phyloP scores from a whole-genome alignment of 345 rosid species.

The Lagerstroemia speciosa region DNA sequence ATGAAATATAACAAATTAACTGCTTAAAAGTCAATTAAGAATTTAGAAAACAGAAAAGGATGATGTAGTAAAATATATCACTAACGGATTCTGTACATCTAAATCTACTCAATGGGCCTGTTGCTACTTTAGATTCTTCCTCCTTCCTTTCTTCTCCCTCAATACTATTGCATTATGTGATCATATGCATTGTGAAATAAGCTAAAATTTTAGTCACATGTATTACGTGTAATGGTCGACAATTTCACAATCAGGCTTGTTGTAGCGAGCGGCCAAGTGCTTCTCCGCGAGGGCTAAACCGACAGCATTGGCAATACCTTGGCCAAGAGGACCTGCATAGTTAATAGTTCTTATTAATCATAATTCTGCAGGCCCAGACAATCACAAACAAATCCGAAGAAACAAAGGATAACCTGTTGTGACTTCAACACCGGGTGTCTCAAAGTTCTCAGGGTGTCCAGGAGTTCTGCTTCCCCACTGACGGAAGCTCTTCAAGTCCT shows the following conservation, averaged over 20 bases:
- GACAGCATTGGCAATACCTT: conserved; percentile 86
- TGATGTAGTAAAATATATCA: not conserved
- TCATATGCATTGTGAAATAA: too few species aligned
- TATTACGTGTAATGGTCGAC: conserved; percentile 85
- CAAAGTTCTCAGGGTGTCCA: conserved; percentile 99
- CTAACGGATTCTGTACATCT: not conserved
- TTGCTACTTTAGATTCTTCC: not conserved
- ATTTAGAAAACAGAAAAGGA: not conserved
- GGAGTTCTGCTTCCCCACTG: conserved; percentile 99
- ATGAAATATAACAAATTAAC: not conserved
- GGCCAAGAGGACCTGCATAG: conserved; percentile 83
- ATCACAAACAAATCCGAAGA: not conserved
- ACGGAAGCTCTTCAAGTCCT: conserved; percentile 81
- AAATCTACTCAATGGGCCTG: not conserved
- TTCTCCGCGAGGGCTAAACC: conserved; percentile 93
- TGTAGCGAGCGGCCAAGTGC: conserved; percentile 85
- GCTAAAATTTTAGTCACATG: not conserved
- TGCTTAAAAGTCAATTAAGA: not conserved
- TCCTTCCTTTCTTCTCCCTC: not conserved
- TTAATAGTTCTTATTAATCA: not conserved
- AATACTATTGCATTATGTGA: not conserved
- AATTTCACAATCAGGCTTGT: conserved; percentile 72
- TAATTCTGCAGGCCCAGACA: not conserved
- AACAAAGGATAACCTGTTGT: conserved; percentile 68
- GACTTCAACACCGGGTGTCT: conserved; percentile 97